Evolutionary conservation across 176 grass and related monocot genomes (phyloP), one percentile per base, ranked within the genome.

Genomic region (Elymus sibiricus): DNA sequence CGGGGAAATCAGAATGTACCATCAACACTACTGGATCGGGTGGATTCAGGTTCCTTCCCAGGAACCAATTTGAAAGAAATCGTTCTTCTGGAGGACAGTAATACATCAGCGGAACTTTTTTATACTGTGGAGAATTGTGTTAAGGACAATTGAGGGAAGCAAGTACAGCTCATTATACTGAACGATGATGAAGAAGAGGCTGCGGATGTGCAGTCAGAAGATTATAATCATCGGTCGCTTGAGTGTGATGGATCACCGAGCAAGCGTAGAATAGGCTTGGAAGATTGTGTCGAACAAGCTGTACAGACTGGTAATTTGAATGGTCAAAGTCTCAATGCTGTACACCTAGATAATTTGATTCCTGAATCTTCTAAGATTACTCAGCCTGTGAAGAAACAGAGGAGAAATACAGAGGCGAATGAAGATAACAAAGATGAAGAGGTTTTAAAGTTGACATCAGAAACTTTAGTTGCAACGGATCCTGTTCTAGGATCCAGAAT

Each of bases 391-490:
- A 86, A 90, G 63, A 81, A 59, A 76, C 24, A 29, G 27, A 86
- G 83, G 75, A 86, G 49, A 77, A 82, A 90, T 79, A 77, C 76
- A 70, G 38, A 11, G 44, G 38, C 19, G 60, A 51, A 61, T 28
- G 78, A 77, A 22, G 77, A 73, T 87, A 69, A 64, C 13, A 68
- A 90, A 51, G 83, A 79, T 43, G 77, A 37, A 25, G 88, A 86
- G 51, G 29, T 62, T 64, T 56, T 43, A 24, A 63, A 82, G 16
- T 70, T 82, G 39, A 14, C 39, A 28, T 70, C 28, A 77, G 38
- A 70, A 62, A 77, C 28, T 77, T 32, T 22, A 32, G 63, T 40
- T 70, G 39, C 51, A 49, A 49, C 44, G 13, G 70, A 77, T 3
- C 37, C 68, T 44, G n/a, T 22, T 70, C 39, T 70, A 29, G 62